Conservation (phyloP, 1,139 yeast species). For the Kodamaea suecica region DNA sequence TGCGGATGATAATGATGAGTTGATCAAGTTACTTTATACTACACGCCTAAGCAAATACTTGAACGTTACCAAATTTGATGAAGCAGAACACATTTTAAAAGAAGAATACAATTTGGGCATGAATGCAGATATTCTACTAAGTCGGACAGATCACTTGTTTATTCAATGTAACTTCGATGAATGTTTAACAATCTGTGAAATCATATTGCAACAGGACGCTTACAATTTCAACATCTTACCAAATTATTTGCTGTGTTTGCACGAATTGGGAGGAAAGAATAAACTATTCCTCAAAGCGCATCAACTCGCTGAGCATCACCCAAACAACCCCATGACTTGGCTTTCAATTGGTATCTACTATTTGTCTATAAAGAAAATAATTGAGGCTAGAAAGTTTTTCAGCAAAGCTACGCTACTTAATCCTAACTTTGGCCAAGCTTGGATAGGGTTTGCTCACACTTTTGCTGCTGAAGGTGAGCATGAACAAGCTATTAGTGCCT, state of each 20-base stretch:
- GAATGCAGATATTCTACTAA: conserved; percentile 66
- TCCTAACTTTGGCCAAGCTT: conserved; percentile 92
- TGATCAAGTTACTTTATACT: conserved; percentile 72
- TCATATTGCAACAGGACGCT: conserved; percentile 58
- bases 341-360: conserved; percentile 90
- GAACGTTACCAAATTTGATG: conserved; percentile 56
- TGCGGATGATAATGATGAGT: conserved; percentile 77
- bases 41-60: conserved; percentile 73
- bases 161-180: conserved; percentile 78
- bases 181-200: conserved; percentile 73
- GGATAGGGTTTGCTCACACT: conserved; percentile 98
- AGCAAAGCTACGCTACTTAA: conserved; percentile 85
- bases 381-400: conserved; percentile 85
- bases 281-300: conserved; percentile 80
- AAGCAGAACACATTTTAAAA: conserved; percentile 61
- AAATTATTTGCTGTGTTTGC: conserved; percentile 76
- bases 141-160: conserved; percentile 69
- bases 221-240: conserved; percentile 76
- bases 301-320: conserved; percentile 80
- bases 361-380: conserved; percentile 64
- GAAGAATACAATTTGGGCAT: conserved; percentile 71
- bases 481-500: conserved; percentile 96
- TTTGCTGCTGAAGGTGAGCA: conserved; percentile 98
- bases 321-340: conserved; percentile 86
- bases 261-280: conserved; percentile 81